These are phyloP conservation scores for Amoebophrya sp. DNA, from an alignment of 169 alveolate species.

Conservation along the genomic window DNA sequence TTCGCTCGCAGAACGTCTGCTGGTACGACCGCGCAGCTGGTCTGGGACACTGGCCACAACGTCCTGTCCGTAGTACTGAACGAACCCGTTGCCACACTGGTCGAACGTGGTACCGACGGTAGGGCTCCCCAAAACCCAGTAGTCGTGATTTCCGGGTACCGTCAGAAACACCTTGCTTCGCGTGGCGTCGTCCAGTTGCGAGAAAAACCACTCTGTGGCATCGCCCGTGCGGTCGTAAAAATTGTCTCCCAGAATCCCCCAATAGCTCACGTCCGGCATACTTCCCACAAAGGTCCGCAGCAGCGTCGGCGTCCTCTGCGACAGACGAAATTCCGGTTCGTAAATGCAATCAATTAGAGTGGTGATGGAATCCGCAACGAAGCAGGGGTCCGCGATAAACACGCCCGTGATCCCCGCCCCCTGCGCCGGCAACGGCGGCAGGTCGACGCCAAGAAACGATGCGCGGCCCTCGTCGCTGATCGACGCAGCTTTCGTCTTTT, in stretches of 20 bases:
- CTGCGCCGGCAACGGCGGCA: not conserved
- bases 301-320: not conserved
- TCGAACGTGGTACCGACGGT: not conserved
- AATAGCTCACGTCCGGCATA: not conserved
- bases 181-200: not conserved
- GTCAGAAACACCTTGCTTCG: not conserved
- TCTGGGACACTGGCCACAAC: not conserved
- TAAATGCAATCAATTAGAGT: not conserved
- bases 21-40: too few relatives aligned
- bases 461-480: not conserved
- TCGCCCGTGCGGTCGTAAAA: slow-evolving; percentile 31
- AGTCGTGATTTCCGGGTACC: slow-evolving; percentile 30
- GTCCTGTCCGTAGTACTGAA: slow-evolving; percentile 28
- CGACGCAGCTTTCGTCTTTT: not conserved
- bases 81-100: slow-evolving; percentile 31
- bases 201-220: not conserved
- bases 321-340: not conserved
- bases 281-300: not conserved
- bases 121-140: slow-evolving; percentile 14
- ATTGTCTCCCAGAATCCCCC: slow-evolving; percentile 31
- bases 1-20: too few relatives aligned
- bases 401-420: slow-evolving; percentile 23
- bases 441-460: too few relatives aligned
- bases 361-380: not conserved
- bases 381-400: slow-evolving; percentile 23